phyloP scores from a whole-genome alignment of 2,329 filamentous ascomycete species.

The Simplicillium aogashimaense region DNA sequence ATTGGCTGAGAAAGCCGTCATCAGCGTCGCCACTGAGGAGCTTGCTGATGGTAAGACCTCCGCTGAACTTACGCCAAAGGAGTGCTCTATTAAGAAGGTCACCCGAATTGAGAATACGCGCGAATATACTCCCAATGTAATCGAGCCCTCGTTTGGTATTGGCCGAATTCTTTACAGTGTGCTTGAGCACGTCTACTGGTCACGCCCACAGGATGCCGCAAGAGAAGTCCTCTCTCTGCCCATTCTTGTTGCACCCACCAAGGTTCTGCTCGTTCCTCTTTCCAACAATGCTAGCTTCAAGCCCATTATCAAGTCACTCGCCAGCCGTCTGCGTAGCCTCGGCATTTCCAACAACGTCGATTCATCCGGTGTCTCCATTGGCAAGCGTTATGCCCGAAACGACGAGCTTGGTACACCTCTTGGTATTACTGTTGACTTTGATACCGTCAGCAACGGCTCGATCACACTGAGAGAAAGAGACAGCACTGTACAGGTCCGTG shows the following conservation, averaged over 20 bases:
- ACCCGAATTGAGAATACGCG: slow-evolving; percentile 62
- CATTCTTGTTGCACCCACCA: slow-evolving; percentile 64
- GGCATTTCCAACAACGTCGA: slow-evolving; percentile 72
- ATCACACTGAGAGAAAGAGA: slow-evolving; percentile 79
- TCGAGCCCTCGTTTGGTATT: slow-evolving; percentile 90
- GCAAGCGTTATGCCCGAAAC: slow-evolving; percentile 80
- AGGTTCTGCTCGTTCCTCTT: slow-evolving; percentile 76
- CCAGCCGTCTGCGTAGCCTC: slow-evolving; percentile 57
- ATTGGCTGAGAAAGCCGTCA: slow-evolving; percentile 5
- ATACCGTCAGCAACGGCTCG: slow-evolving; percentile 71
- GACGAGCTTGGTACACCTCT: slow-evolving; percentile 86
- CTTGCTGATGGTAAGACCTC: slow-evolving; percentile 8
- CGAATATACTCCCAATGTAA: slow-evolving; percentile 83
- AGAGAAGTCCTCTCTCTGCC: slow-evolving; percentile 42
- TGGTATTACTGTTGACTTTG: slow-evolving; percentile 83
- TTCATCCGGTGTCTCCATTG: slow-evolving; percentile 74
- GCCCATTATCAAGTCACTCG: slow-evolving; percentile 56
- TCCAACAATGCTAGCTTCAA: slow-evolving; percentile 66
- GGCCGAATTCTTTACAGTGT: slow-evolving; percentile 74
- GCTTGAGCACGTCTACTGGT: slow-evolving; percentile 83
- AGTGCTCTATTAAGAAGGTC: slow-evolving; percentile 9
- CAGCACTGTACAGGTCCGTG: slow-evolving; percentile 73
- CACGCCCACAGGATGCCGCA: slow-evolving; percentile 54
- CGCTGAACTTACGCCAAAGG: slow-evolving; percentile 4
- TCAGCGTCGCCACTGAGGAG: slow-evolving; percentile 5